phyloP scores from a whole-genome alignment of 2,329 filamentous ascomycete genomes.

The Apiospora arundinis region DNA sequence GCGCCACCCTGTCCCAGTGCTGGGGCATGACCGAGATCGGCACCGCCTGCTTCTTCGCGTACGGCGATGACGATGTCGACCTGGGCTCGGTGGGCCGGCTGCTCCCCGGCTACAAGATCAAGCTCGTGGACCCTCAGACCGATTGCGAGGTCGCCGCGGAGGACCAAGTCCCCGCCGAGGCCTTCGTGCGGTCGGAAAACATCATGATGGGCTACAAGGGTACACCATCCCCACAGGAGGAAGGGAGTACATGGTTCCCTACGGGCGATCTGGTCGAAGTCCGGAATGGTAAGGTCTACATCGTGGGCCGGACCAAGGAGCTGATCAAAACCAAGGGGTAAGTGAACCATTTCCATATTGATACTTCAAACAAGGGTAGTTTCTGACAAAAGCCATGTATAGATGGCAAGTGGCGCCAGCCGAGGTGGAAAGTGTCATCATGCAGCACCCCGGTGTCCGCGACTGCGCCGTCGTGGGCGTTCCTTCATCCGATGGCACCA shows the following conservation, averaged over 20 bases:
- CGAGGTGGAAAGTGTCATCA: conserved; percentile 52
- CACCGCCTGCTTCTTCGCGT: conserved; percentile 47
- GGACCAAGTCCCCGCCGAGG: neutral
- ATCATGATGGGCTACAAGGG: conserved; percentile 19
- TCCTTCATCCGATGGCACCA: conserved; percentile 38
- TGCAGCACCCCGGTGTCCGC: conserved; percentile 48
- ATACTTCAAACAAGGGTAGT: too few species aligned
- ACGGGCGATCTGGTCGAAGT: conserved; percentile 49
- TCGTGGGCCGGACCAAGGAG: conserved; percentile 50
- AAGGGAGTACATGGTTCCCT: conserved; percentile 48
- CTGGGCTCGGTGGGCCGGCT: conserved; percentile 54
- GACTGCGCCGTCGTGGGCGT: conserved; percentile 55
- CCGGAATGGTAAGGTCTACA: conserved; percentile 44
- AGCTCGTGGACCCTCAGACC: conserved; percentile 28
- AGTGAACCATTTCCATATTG: conserved; percentile 24
- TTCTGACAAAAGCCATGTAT: neutral
- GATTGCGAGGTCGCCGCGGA: neutral
- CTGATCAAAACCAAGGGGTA: conserved; percentile 53
- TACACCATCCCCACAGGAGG: neutral
- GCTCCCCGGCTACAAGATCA: conserved; percentile 45
- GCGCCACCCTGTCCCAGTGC: conserved; percentile 52
- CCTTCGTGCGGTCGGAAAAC: neutral
- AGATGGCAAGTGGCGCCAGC: conserved; percentile 55
- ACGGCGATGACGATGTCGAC: conserved; percentile 43
- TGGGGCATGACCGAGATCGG: conserved; percentile 64